Conservation (phyloP, 345 rosid genomes). For the Eucalyptus tenuipes region DNA sequence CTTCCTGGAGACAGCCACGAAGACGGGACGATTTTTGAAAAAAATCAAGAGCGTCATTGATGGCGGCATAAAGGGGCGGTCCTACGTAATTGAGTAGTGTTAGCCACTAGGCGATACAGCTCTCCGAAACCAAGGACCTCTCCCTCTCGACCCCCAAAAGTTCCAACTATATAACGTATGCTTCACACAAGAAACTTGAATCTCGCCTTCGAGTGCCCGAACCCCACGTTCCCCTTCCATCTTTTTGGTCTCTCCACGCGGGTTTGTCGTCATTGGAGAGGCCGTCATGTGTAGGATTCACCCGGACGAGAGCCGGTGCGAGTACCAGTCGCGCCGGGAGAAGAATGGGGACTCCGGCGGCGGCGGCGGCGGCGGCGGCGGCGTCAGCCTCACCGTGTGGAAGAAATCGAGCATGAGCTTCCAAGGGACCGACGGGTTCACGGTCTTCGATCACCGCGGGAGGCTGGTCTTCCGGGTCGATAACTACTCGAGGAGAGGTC, state of each 20-base stretch:
- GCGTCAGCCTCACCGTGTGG: slow-evolving; percentile 20
- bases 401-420: slow-evolving; percentile 48
- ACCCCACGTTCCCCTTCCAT: neutral
- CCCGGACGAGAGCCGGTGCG: neutral
- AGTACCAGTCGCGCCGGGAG: neutral
- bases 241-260: neutral
- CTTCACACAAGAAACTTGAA: neutral
- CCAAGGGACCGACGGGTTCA: slow-evolving; percentile 55
- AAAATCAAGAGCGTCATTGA: neutral
- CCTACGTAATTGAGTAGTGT: slow-evolving; percentile 4
- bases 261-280: neutral
- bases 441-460: slow-evolving; percentile 29
- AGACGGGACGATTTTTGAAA: neutral
- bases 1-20: neutral
- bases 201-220: neutral
- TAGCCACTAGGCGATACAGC: slow-evolving; percentile 9
- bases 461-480: slow-evolving; percentile 34
- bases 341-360: neutral
- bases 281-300: neutral
- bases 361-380: neutral
- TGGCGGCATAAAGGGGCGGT: neutral
- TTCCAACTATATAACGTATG: neutral
- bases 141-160: neutral
- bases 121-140: neutral
- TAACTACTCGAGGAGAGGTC: slow-evolving; percentile 30